A percentile compares a stretch with the other conserved stretches of the same genome.
These are phyloP conservation scores for Ascodesmis nigricans DNA, from an alignment of 495 filamentous ascomycete genomes.

Conservation along the genomic window DNA sequence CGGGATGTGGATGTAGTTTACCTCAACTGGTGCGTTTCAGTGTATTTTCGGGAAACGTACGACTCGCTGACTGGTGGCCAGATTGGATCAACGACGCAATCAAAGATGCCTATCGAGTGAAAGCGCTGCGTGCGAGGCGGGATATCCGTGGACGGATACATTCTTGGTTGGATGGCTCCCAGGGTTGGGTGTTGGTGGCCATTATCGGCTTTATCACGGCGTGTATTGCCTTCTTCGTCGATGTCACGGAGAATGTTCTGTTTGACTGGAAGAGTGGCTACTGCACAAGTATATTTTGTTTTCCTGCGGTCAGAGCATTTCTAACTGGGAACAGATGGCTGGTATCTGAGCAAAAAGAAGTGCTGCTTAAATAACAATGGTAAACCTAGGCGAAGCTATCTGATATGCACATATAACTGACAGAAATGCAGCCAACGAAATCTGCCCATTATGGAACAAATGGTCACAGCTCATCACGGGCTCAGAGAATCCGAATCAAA, in stretches of 20 bases:
- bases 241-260: slow-evolving; percentile 58
- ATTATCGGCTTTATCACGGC: slow-evolving; percentile 78
- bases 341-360: slow-evolving; percentile 48
- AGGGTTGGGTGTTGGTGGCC: slow-evolving; percentile 88
- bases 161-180: slow-evolving; percentile 62
- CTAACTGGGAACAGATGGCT: slow-evolving; percentile 29
- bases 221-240: slow-evolving; percentile 66
- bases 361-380: slow-evolving; percentile 46
- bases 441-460: slow-evolving; percentile 20
- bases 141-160: slow-evolving; percentile 61
- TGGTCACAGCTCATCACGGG: slow-evolving; percentile 20
- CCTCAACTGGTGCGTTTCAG: slow-evolving; percentile 37
- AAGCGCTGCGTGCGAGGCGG: slow-evolving; percentile 55
- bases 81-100: slow-evolving; percentile 98
- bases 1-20: slow-evolving; percentile 34
- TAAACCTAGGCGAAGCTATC: slow-evolving; percentile 5
- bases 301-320: not conserved
- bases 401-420: slow-evolving; percentile 2
- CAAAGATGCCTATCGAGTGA: slow-evolving; percentile 74
- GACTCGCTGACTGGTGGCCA: slow-evolving; percentile 1
- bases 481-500: slow-evolving; percentile 40
- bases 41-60: slow-evolving; percentile 6
- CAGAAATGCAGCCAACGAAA: slow-evolving; percentile 13
- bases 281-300: slow-evolving; percentile 32
- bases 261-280: slow-evolving; percentile 87